Conservation (phyloP, 768 basidiomycete species). For the Suillus clintonianus region DNA sequence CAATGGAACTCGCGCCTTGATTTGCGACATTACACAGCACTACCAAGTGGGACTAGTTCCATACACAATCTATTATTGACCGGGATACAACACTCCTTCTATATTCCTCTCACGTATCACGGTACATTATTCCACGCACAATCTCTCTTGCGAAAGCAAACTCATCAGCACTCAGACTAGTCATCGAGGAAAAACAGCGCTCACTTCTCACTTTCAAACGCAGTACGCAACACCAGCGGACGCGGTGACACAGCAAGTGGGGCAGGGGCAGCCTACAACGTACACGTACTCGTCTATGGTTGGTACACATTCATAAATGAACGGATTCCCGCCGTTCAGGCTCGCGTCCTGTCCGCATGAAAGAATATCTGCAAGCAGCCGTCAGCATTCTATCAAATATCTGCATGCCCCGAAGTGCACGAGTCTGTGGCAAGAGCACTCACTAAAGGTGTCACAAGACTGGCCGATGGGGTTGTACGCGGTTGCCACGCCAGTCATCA, state of each 20-base stretch:
- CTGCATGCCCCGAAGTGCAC: neutral
- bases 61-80: neutral
- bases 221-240: neutral
- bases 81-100: neutral
- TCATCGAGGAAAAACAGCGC: neutral
- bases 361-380: neutral
- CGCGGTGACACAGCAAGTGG: neutral
- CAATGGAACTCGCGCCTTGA: neutral
- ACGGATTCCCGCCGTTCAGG: neutral
- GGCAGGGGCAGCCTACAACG: neutral
- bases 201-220: neutral
- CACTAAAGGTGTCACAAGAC: neutral
- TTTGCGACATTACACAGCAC: neutral
- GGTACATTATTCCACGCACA: no score
- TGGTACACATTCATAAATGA: neutral
- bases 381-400: neutral
- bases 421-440: neutral
- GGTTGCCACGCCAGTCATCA: neutral
- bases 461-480: constrained; percentile 5
- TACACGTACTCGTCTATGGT: neutral
- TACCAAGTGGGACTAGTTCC: neutral
- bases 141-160: no score
- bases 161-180: neutral
- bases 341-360: neutral
- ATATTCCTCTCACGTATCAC: no score